Evolutionary conservation across 2,329 filamentous ascomycete genomes (phyloP), one percentile per base, ranked within the genome.

Genomic region (Dactylellina leptospora): DNA sequence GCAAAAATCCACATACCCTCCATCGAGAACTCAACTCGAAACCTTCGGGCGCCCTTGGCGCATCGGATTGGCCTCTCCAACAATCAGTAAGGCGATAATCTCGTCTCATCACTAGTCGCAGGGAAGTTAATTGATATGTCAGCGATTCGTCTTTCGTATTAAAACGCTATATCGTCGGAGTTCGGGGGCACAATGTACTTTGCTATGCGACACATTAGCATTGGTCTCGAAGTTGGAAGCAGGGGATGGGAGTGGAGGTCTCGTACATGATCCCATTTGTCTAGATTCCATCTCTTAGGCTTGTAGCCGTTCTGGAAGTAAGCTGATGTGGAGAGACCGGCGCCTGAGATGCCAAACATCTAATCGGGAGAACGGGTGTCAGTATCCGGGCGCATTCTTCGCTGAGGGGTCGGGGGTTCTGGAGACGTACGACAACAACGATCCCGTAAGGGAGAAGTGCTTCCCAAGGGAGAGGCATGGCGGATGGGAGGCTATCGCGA

Each of bases 401-500:
- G 61, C 76, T 74, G 51, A 50, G 33, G n/a, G 53, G 28, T 13
- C 23, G 18, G 40, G 45, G 9, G 18, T 22, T 36, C 70, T 30
- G 74, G 28, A 38, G 18, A 70, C 85, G 80, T 83, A 88, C 86
- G 78, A 80, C 82, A 76, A 86, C 79, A 79, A 88, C 85, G 82
- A 88, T 87, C 79, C 81, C 86, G 80, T 88, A 88, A 44, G 86
- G 86, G 80, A 88, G 82, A 75, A 88, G 78, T 53, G 85, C 81
- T 80, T 88, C 86, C 81, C 88, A 88, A 50, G 86, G 86, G 74
- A 88, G 81, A 70, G 85, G 84, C 86, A 88, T 88, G 58, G 78
- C 80, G 80, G 62, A 58, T 51, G 33, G n/a, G 45, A 44, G 62
- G 36, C 40, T 55, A 55, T 63, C 40, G 38, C 48, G 30, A 48